A percentile compares a stretch with the other conserved stretches of the same genome.
Conservation (phyloP, 441 rosid genomes). For the Eruca vesicaria region DNA sequence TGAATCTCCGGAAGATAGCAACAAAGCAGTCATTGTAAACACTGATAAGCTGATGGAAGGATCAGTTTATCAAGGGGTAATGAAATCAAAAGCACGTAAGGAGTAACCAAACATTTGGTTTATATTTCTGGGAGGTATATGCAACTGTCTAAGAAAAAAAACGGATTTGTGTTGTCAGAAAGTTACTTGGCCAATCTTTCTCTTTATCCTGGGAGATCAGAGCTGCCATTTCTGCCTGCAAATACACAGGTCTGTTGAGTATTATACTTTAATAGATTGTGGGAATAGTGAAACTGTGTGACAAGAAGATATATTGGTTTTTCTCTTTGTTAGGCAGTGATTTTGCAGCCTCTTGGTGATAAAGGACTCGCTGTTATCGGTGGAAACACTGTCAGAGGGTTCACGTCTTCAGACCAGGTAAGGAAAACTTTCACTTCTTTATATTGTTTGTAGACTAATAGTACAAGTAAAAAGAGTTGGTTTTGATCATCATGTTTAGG, state of each 20-base stretch:
- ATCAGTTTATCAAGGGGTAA: conserved; percentile 60
- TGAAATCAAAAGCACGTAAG: conserved; percentile 79
- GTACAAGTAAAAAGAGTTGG: background rate
- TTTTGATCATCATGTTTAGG: conserved; percentile 41
- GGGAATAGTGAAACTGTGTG: background rate
- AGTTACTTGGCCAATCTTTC: conserved; percentile 86
- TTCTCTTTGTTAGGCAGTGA: conserved; percentile 60
- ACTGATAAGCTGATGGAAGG: conserved; percentile 61
- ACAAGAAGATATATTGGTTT: conserved; percentile 14
- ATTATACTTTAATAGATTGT: background rate
- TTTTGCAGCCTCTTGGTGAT: conserved; percentile 86
- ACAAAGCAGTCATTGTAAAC: conserved; percentile 48
- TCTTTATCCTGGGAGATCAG: conserved; percentile 79
- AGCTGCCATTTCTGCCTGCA: conserved; percentile 76
- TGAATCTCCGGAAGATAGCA: conserved; percentile 39
- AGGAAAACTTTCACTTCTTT: background rate
- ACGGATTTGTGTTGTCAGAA: conserved; percentile 40
- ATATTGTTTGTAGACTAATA: background rate
- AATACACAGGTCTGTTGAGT: conserved; percentile 65
- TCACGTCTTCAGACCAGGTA: conserved; percentile 87
- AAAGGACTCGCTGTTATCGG: conserved; percentile 70
- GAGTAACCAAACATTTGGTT: conserved; percentile 21
- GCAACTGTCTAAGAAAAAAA: background rate
- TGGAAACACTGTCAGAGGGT: conserved; percentile 85
- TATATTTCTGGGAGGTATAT: background rate